Evolutionary conservation across 805 yeast species (phyloP).

Genomic region (Ogataea paraovalis): DNA sequence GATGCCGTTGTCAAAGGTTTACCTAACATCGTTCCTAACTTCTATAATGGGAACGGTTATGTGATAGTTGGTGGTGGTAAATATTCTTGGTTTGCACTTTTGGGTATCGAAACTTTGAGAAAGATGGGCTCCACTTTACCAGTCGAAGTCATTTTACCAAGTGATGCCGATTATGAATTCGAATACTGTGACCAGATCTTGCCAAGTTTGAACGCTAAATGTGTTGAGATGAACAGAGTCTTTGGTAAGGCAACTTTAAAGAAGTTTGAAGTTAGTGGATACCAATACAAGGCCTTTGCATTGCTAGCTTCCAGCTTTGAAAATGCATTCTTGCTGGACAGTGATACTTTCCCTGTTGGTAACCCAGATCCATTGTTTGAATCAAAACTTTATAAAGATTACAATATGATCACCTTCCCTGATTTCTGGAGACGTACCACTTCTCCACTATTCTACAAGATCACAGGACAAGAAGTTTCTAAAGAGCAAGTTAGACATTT

Average conservation of each 20-base stretch:
- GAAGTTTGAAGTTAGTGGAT: conserved; percentile 52
- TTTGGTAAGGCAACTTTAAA: conserved; percentile 51
- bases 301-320: conserved; percentile 50
- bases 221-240: conserved; percentile 61
- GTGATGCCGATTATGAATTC: conserved; percentile 63
- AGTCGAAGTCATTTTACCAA: conserved; percentile 78
- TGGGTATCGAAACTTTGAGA: conserved; percentile 62
- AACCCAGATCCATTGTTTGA: conserved; percentile 51
- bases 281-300: conserved; percentile 69
- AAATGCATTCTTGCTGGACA: conserved; percentile 46
- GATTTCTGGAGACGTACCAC: conserved; percentile 59
- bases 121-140: conserved; percentile 67
- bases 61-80: conserved; percentile 80
- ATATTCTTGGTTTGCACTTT: conserved; percentile 65
- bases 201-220: conserved; percentile 59
- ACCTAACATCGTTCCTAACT: conserved; percentile 26
- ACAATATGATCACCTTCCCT: conserved; percentile 56
- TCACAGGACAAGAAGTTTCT: conserved; percentile 40
- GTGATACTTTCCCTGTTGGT: conserved; percentile 48
- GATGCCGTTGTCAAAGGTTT: conserved; percentile 27
- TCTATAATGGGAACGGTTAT: conserved; percentile 42
- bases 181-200: conserved; percentile 63
- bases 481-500: conserved; percentile 27
- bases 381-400: conserved; percentile 47
- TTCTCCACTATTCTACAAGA: conserved; percentile 43